Base-by-base conservation (phyloP, 2,329 filamentous ascomycete genomes). In the Colletotrichum sp. region DNA sequence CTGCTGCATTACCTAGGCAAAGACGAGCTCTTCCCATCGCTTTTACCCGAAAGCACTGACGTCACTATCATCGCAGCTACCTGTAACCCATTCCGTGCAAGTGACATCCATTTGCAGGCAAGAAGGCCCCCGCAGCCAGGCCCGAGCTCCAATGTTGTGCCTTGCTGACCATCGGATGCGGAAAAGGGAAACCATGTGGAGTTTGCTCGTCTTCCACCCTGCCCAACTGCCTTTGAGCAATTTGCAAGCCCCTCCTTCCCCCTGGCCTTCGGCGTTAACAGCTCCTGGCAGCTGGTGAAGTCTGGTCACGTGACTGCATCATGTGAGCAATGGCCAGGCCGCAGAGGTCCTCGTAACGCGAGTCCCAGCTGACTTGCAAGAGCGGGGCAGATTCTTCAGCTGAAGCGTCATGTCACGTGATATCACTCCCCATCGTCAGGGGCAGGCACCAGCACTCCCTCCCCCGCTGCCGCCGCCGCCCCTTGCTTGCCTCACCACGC, bases 1-100 rank as follows among this genome's bases (percentile, higher is more conserved):
- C 44, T 52, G 18, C n/a, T 1, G 39, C 16, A 48, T 66, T 52
- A 28, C 63, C 34, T 32, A 69, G 57, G 36, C 39, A 26, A 32
- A 32, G 64, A 15, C 59, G 7, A 32, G 24, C 26, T 32, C 32
- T 34, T 34, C 12, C 24, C 59, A 22, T 73, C 66, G 71, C n/a
- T 52, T 70, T 72, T 44, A 73, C 71, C 71, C 59, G 59, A 28
- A 16, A 32, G 22, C 24, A 30, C 39, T 74, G 72, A 72, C 72
- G 72, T 75, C 72, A 75, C 68, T 32, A 32, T 60, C 32, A 52
- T 60, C 30, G 24, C 32, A 24, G 67, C n/a, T 52, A 16, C 62
- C n/a, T n/a, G n/a, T n/a, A n/a, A n/a, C n/a, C 24, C 36, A 9
- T 62, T 18, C 34, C 24, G 22, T 22, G 63, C 16, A 48, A 32